Evolutionary conservation across 768 basidiomycete species (phyloP).

Genomic region (Phlegmacium glaucopus): DNA sequence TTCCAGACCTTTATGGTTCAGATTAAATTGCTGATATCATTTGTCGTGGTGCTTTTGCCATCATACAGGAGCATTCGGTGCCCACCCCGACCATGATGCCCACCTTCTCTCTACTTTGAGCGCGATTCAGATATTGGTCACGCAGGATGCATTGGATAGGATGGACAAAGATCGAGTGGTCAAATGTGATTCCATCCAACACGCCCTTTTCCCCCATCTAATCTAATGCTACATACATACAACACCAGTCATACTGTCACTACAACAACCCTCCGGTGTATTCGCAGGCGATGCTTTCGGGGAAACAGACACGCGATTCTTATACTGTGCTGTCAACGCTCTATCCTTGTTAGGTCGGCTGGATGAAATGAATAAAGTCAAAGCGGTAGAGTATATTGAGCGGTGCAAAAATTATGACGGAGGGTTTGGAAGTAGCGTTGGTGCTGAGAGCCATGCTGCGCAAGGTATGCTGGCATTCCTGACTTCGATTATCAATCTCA

Average conservation of each 20-base stretch:
- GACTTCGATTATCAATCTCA: not conserved
- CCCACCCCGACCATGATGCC: conserved; percentile 91
- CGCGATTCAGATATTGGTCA: conserved; percentile 88
- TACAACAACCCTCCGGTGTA: conserved; percentile 83
- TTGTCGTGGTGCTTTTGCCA: not conserved
- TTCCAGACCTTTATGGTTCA: not conserved
- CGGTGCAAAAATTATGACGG: conserved; percentile 93
- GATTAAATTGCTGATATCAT: not conserved
- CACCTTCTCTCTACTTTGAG: conserved; percentile 85
- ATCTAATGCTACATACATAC: not conserved
- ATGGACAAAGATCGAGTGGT: conserved; percentile 69
- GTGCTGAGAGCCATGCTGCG: conserved; percentile 90
- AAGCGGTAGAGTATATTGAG: conserved; percentile 67
- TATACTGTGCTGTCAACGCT: conserved; percentile 81
- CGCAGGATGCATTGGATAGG: conserved; percentile 74
- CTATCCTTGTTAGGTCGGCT: conserved; percentile 80
- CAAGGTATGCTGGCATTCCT: conserved; percentile 54
- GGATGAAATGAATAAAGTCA: conserved; percentile 62
- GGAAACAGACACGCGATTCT: conserved; percentile 91
- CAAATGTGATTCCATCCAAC: conserved; percentile 50
- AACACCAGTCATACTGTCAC: conserved; percentile 68
- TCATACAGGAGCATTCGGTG: conserved; percentile 78
- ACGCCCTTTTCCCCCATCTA: not conserved
- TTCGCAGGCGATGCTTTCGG: conserved; percentile 91
- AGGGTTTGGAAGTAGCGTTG: conserved; percentile 80